Evolutionary conservation across 2,329 filamentous ascomycete genomes (phyloP), one percentile per base, ranked within the genome.

Genomic region (Ceratocystis diversiconidia): DNA sequence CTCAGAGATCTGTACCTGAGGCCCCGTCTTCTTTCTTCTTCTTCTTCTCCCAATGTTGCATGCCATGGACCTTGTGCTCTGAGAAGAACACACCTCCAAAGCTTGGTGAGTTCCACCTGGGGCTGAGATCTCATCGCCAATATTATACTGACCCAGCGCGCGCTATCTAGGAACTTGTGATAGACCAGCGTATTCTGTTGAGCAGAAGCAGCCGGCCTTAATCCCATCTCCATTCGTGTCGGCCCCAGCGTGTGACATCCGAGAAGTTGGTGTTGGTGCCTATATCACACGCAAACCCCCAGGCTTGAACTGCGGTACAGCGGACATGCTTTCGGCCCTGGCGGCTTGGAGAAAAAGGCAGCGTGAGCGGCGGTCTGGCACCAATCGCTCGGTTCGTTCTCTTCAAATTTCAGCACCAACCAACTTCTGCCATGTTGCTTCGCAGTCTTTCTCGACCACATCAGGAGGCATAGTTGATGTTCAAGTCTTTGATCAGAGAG

Each of bases 381-480:
- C 63, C 25, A 48, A 22, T 25, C 36, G 62, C 22, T 75, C 77
- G 67, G 74, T 76, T 63, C 74, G 76, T 55, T 74, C 79, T 71
- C 81, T 79, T 73, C 76, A 76, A 67, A 86, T 86, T 70, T 85
- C 83, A 52, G 76, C 76, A 22, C 84, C 84, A 2, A 79, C 79
- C 61, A 77, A 86, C 72, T 86, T 86, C 70, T 80, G 79, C 60
- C 84, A 86, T 74, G 66, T 67, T 30, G 61, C 62, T 8, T 62
- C 66, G 17, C 66, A 65, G 60, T 67, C 66, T 5, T 63, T 61
- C 36, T 72, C 46, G 0, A 22, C 25, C 7, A 65, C 32, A 19
- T 46, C 48, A 19, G 25, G 36, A 22, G 32, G 28, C 28, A 22
- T 66, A 17, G n/a, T 32, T 6, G 19, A 15, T 30, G 28, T 30